Conservation (phyloP, 139 green algal genomes). For the Picochlorum sp. region DNA sequence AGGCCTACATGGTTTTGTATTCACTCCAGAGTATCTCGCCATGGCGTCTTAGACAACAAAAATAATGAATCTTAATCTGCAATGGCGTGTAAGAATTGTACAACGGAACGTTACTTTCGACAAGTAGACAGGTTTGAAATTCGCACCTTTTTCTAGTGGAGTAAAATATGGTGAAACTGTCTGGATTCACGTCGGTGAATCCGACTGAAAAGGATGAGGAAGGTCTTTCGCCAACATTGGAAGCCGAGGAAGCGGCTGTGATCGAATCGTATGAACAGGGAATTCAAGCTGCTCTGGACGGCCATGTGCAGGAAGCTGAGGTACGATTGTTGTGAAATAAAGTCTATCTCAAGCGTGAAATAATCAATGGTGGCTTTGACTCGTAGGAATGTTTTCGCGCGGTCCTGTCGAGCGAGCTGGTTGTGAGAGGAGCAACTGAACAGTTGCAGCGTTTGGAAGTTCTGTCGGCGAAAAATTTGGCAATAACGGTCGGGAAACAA, state of each 20-base stretch:
- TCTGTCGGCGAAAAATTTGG: constrained; percentile 22
- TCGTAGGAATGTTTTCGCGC: constrained; percentile 10
- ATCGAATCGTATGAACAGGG: constrained; percentile 14
- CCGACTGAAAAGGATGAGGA: neutral
- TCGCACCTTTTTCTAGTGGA: neutral
- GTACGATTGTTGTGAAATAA: constrained; percentile 8
- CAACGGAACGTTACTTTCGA: neutral
- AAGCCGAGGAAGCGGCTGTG: constrained; percentile 13
- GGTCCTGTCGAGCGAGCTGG: constrained; percentile 11
- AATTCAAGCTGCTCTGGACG: neutral
- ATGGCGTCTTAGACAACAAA: neutral
- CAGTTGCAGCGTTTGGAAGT: constrained; percentile 21
- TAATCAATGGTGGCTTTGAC: neutral
- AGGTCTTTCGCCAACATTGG: constrained; percentile 2
- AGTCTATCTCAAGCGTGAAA: neutral
- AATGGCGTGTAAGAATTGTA: neutral
- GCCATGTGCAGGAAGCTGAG: constrained; percentile 6
- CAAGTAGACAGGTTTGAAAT: neutral
- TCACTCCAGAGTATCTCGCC: neutral
- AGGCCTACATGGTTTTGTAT: constrained; percentile 92
- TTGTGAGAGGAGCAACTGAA: constrained; percentile 14
- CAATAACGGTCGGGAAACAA: constrained; percentile 4
- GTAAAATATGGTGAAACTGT: constrained; percentile 4
- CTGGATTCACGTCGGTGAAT: constrained; percentile 21
- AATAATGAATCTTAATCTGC: neutral